phyloP scores from a whole-genome alignment of 163 green algal genomes.

The Chlamydomonas reinhardtii region DNA sequence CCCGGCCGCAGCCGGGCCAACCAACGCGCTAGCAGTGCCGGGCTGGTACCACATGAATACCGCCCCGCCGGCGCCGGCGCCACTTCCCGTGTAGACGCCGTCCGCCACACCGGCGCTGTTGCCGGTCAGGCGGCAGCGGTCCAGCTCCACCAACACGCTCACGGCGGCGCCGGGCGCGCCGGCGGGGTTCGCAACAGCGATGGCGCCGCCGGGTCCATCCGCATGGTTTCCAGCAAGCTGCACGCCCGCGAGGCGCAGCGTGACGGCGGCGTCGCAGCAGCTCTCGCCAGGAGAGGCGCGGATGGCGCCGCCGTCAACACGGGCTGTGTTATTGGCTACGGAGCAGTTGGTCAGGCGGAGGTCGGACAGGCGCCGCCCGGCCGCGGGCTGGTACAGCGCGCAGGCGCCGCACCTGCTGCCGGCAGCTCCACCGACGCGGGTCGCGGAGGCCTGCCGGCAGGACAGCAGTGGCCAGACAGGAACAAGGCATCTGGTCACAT shows the following conservation, averaged over 20 bases:
- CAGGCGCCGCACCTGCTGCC: too few species aligned
- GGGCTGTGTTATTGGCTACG: background rate
- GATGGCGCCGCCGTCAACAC: background rate
- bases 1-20: too few species aligned
- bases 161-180: too few species aligned
- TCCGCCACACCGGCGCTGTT: background rate
- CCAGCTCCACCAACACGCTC: background rate
- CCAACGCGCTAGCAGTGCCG: too few species aligned
- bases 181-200: background rate
- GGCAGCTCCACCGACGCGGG: too few species aligned
- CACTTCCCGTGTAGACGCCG: background rate
- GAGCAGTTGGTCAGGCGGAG: background rate
- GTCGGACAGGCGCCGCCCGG: too few species aligned
- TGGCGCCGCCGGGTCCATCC: background rate
- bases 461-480: too few species aligned
- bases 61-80: background rate
- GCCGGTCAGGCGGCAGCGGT: background rate
- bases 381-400: too few species aligned
- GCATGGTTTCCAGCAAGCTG: background rate
- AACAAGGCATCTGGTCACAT: too few species aligned
- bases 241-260: background rate
- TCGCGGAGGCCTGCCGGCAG: too few species aligned
- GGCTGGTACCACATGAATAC: constrained; percentile 2
- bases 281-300: background rate
- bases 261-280: background rate